These are phyloP conservation scores for Phycomyces blakesleeanus DNA, from an alignment of 192 early-diverging fungal species.

Conservation along the genomic window DNA sequence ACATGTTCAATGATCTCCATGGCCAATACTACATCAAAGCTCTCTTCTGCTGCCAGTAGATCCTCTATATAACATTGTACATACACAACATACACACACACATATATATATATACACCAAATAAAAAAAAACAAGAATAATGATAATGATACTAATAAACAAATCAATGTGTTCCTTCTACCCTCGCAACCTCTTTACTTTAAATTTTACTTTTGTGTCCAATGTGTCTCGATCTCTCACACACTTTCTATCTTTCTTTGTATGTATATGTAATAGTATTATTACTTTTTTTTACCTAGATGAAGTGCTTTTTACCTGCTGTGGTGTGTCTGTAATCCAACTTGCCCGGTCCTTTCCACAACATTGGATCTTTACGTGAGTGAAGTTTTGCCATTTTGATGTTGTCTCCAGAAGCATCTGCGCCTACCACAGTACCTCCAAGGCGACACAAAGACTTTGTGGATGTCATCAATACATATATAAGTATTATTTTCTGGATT, in stretches of 20 bases:
- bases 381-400: slow-evolving; percentile 77
- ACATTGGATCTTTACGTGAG: slow-evolving; percentile 59
- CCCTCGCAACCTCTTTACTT: no score
- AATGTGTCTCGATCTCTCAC: no score
- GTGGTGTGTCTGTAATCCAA: slow-evolving; percentile 66
- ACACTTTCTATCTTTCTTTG: no score
- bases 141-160: no score
- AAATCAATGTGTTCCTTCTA: no score
- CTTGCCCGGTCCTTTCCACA: slow-evolving; percentile 45
- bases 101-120: no score
- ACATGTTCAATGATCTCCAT: slow-evolving; percentile 96
- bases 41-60: slow-evolving; percentile 40
- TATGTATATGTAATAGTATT: no score
- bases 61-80: slow-evolving; percentile 47
- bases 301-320: slow-evolving; percentile 39
- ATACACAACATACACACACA: slow-evolving; percentile 1
- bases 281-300: slow-evolving; percentile 27
- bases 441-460: slow-evolving; percentile 68
- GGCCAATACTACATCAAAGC: slow-evolving; percentile 79
- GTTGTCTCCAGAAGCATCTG: slow-evolving; percentile 86
- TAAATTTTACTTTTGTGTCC: no score
- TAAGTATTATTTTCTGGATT: no score
- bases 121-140: no score
- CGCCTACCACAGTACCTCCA: slow-evolving; percentile 68
- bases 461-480: slow-evolving; percentile 1